Evolutionary conservation across 768 basidiomycete species (phyloP), one percentile per base, ranked within the genome.

Genomic region (Infundibulicybe gibba): DNA sequence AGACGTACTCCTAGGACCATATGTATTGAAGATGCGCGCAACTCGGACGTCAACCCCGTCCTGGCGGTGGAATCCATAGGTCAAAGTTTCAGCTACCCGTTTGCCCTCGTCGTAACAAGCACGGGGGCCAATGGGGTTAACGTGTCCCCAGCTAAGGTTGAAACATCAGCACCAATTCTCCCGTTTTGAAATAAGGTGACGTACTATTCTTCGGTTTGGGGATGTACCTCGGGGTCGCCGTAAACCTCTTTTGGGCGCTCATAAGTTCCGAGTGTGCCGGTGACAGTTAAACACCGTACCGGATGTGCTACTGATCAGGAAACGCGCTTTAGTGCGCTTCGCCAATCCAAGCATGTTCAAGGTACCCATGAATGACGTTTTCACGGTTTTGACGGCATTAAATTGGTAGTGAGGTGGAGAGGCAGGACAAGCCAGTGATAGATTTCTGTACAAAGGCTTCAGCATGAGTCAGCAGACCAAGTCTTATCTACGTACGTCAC

Each of bases 21-120:
- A 95, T 16, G 92, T 94, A 65, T 99, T 99, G 79, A 99, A 99
- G 58, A 99, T 99, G 54, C 97, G 90, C 2, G 94, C 94, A 35
- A 99, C 94, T 46, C 94, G 86, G 44, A 98, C 91, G 56, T 97
- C 90, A 50, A 99, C 94, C 46, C 85, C 84, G 61, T 98, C 93
- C 64, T 97, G 97, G 49, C 89, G 78, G 54, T 90, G 87, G 76
- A 88, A 98, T 34, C 94, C 94, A 60, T 98, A 99, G 6, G 95
- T 94, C 54, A 99, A 69, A 14, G 95, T 97, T 71, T 99, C 97
- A 34, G 97, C 95, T 33, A 98, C 95, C 57, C 97, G 93, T 72
- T 99, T 99, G 41, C 97, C 97, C 69, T 99, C 97, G 61, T 99
- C 97, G 62, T 99, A 99, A 68, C 97, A 99, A n/a, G 95, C 94